Percentiles rank a stretch among this genome's conserved stretches.
Evolutionary conservation across 208 protist species (phyloP).

Genomic region (Trypanosoma congolense): DNA sequence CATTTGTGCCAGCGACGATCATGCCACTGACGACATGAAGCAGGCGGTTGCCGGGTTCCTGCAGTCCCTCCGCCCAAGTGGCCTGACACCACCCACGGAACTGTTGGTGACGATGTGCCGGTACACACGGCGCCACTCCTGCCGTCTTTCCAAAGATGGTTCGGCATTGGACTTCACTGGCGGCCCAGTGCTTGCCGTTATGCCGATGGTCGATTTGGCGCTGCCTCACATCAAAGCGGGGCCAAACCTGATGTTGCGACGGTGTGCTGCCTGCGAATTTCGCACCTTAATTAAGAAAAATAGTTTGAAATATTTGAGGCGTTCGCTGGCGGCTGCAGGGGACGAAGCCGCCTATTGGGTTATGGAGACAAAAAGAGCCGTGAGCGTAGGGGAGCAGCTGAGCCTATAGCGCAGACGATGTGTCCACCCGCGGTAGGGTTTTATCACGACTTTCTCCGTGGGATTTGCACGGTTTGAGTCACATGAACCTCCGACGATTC

Average conservation of each 20-base stretch:
- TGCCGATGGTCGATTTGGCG: constrained; percentile 16
- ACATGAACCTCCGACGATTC: too few species aligned
- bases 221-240: not conserved
- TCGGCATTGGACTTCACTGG: not conserved
- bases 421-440: too few species aligned
- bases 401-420: too few species aligned
- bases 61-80: constrained; percentile 1
- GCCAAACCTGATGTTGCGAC: constrained; percentile 9
- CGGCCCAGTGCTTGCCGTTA: constrained; percentile 9
- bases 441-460: too few species aligned
- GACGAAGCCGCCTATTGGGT: constrained; percentile 14
- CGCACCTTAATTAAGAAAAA: constrained; percentile 1
- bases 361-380: constrained; percentile 2
- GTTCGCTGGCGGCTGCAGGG: not conserved
- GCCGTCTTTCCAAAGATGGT: constrained; percentile 13
- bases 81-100: constrained; percentile 8
- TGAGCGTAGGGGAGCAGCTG: constrained; percentile 4
- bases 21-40: not conserved
- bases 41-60: constrained; percentile 1
- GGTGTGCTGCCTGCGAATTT: constrained; percentile 1
- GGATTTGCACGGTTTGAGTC: too few species aligned
- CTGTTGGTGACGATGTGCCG: constrained; percentile 10
- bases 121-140: constrained; percentile 16
- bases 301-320: constrained; percentile 5
- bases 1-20: not conserved